Conservation (phyloP, 257 asterid species). For the Solanum peruvianum region DNA sequence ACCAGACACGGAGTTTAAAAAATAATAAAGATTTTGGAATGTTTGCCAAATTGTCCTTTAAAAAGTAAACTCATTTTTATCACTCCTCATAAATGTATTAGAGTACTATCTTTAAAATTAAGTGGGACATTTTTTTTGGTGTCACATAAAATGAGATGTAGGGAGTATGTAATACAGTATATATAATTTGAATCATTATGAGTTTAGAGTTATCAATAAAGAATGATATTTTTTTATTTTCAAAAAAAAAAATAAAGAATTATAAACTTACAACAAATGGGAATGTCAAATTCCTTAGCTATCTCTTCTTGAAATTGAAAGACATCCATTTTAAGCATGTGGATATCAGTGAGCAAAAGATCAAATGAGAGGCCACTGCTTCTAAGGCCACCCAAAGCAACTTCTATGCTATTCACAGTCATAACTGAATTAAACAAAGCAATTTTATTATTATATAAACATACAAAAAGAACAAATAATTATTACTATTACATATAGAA, state of each 20-base stretch:
- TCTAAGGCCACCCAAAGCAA: neutral
- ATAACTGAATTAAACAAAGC: neutral
- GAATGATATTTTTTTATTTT: neutral
- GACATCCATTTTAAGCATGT: slow-evolving; percentile 49
- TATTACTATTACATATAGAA: neutral
- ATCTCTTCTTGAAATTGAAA: slow-evolving; percentile 33
- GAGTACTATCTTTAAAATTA: too few relatives aligned
- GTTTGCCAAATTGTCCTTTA: too few relatives aligned
- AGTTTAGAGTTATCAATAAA: neutral
- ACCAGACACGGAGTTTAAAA: too few relatives aligned
- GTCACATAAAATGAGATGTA: too few relatives aligned
- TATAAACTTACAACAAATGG: slow-evolving; percentile 37
- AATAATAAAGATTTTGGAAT: too few relatives aligned
- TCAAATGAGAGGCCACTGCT: neutral
- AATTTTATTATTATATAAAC: neutral
- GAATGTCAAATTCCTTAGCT: slow-evolving; percentile 37
- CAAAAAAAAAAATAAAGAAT: neutral
- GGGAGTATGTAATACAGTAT: too few relatives aligned
- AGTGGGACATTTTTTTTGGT: too few relatives aligned
- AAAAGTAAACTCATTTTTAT: too few relatives aligned
- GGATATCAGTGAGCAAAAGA: slow-evolving; percentile 25
- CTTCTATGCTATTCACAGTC: neutral
- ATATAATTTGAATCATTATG: neutral
- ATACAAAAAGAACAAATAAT: neutral
- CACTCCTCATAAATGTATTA: too few relatives aligned